Base-by-base conservation (phyloP, 352 stramenopile genomes). In the Globisporangium megalacanthum region DNA sequence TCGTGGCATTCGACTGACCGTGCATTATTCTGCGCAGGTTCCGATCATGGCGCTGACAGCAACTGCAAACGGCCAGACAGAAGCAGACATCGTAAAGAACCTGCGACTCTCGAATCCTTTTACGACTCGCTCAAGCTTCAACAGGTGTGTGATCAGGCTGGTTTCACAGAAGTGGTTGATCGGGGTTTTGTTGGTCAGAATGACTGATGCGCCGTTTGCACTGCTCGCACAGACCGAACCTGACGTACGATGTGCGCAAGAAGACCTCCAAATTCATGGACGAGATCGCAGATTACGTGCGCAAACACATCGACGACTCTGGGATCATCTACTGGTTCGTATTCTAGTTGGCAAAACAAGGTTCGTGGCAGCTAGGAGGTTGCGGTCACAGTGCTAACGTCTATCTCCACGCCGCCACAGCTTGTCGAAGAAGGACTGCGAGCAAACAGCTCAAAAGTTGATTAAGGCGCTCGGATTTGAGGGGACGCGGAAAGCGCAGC, bases 1-100 rank as follows among this genome's bases (percentile, higher is more conserved):
- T 39, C 6, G 10, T 39, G 35, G 35, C 35, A 13, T 13, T 39
- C 10, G 35, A 13, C 35, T 39, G 35, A 13, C 10, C 35, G 35
- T 39, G 35, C 35, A 39, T 45, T n/a, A 4, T 45, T 45, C 15
- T 2, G n/a, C 22, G 9, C 52, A 94, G 79, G 78, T 95, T 20
- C 85, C 82, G 6, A 91, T 96, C 37, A 94, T 96, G 83, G 87
- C 86, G 19, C 53, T 96, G 14, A 96, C 87, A 1, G 87, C 87
- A 9, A 96, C 87, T 48, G 87, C 87, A 29, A 96, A 93, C 61
- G 76, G 65, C 49, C 82, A 94, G 60, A 93, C 83, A 0, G 83
- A 94, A 54, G 72, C 71, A 20, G 86, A 95, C 55, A 95, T 95
- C 42, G 82, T 88, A 9, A 80, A 68, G 58, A 93, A 92, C 45